Conservation (phyloP, 2,329 filamentous ascomycete species). For the Colletotrichum falcatum region DNA sequence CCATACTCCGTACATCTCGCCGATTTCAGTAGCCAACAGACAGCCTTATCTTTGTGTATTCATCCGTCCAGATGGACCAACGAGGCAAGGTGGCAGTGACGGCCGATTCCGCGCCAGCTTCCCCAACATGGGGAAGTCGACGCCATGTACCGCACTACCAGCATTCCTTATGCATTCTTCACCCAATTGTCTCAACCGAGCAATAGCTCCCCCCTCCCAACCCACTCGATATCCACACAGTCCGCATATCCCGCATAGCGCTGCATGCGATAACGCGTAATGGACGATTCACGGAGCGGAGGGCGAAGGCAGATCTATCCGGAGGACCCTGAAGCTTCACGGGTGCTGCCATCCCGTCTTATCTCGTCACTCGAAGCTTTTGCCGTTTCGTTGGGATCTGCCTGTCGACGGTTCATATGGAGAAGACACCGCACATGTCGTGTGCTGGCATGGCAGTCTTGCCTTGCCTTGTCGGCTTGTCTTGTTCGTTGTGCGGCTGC, state of each 20-base stretch:
- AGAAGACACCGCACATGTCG: neutral
- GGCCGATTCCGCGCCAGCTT: constrained; percentile 13
- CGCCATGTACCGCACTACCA: constrained; percentile 36
- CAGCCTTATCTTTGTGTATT: constrained; percentile 2
- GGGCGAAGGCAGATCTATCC: constrained; percentile 35
- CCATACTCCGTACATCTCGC: too few relatives aligned
- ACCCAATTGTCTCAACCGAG: constrained; percentile 21
- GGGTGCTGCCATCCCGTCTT: constrained; percentile 41
- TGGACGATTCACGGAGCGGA: constrained; percentile 33
- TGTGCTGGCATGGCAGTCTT: constrained; percentile 7
- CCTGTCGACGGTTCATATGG: constrained; percentile 7
- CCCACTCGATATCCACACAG: constrained; percentile 34
- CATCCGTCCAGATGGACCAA: too few relatives aligned
- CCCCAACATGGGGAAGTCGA: neutral
- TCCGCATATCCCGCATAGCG: constrained; percentile 38
- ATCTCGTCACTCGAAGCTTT: constrained; percentile 38
- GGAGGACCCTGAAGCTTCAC: constrained; percentile 40
- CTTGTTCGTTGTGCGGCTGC: neutral
- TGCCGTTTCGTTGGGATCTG: constrained; percentile 22
- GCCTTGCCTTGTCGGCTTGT: constrained; percentile 7
- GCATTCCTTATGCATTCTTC: constrained; percentile 28
- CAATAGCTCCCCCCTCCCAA: constrained; percentile 33
- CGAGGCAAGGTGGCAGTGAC: too few relatives aligned
- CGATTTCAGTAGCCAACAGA: neutral
- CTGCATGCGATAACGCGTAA: constrained; percentile 41